Conservation (phyloP, 495 filamentous ascomycete genomes). For the Hypoxylon perforatum region DNA sequence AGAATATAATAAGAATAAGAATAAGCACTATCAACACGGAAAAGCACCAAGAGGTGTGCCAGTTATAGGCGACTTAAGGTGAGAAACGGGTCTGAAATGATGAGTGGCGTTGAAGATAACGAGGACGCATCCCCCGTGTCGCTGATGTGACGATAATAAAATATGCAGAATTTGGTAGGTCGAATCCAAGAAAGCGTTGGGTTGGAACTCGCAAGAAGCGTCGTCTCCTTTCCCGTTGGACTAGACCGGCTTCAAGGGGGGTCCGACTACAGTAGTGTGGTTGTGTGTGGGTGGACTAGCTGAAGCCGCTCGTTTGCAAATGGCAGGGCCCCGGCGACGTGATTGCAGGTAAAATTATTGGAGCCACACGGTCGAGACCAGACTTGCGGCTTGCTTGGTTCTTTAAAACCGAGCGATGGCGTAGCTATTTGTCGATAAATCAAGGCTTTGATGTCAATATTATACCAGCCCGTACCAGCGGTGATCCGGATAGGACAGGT, state of each 20-base stretch:
- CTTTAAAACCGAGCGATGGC: constrained; percentile 23
- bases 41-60: constrained; percentile 7
- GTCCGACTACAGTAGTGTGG: constrained; percentile 18
- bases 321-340: constrained; percentile 34
- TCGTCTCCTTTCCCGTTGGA: constrained; percentile 34
- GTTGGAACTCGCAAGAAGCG: constrained; percentile 4
- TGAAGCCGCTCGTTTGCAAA: constrained; percentile 33
- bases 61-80: constrained; percentile 8
- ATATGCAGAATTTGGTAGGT: constrained; percentile 20
- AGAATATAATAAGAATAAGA: neutral
- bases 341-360: constrained; percentile 36
- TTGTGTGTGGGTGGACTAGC: constrained; percentile 19
- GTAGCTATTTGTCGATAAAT: constrained; percentile 40
- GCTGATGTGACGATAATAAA: constrained; percentile 35
- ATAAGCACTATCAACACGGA: constrained; percentile 21
- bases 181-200: constrained; percentile 10
- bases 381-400: constrained; percentile 15
- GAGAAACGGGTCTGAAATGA: constrained; percentile 2
- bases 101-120: constrained; percentile 16
- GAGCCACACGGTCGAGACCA: constrained; percentile 36
- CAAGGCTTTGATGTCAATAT: constrained; percentile 36
- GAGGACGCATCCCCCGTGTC: constrained; percentile 11
- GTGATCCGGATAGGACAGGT: constrained; percentile 21
- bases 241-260: constrained; percentile 15
- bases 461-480: constrained; percentile 18